Percentiles rank a stretch among this genome's conserved stretches.
phyloP scores from a whole-genome alignment of 2,329 filamentous ascomycete species.

The Hymenoscyphus salicellus region DNA sequence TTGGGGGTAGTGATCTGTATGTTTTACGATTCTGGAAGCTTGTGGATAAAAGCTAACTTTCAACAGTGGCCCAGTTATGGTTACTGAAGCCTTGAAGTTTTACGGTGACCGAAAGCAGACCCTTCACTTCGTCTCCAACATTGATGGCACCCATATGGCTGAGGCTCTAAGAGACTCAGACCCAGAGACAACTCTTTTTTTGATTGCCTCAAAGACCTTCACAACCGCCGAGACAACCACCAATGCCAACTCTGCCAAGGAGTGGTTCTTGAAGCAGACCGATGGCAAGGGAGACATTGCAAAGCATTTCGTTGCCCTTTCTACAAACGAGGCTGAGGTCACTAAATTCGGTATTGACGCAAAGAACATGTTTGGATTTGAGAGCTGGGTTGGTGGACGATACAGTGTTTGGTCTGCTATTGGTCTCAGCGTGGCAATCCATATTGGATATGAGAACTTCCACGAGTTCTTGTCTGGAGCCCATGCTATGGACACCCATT shows the following conservation, averaged over 20 bases:
- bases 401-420: slow-evolving; percentile 99
- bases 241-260: slow-evolving; percentile 95
- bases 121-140: slow-evolving; percentile 98
- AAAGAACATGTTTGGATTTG: slow-evolving; percentile 99
- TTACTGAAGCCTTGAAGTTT: slow-evolving; percentile 93
- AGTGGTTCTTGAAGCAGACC: slow-evolving; percentile 87
- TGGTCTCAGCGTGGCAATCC: slow-evolving; percentile 87
- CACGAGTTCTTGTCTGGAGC: slow-evolving; percentile 91
- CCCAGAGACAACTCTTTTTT: slow-evolving; percentile 97
- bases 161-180: slow-evolving; percentile 86
- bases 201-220: slow-evolving; percentile 98
- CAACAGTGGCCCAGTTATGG: slow-evolving; percentile 90
- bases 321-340: slow-evolving; percentile 91
- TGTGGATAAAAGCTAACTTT: slow-evolving; percentile 24
- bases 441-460: slow-evolving; percentile 98
- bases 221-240: slow-evolving; percentile 96
- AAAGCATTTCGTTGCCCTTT: slow-evolving; percentile 98
- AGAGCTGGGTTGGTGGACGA: slow-evolving; percentile 95
- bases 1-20: slow-evolving; percentile 96
- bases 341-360: slow-evolving; percentile 98
- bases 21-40: slow-evolving; percentile 38
- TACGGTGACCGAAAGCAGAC: slow-evolving; percentile 84
- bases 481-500: slow-evolving; percentile 98
- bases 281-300: slow-evolving; percentile 79
- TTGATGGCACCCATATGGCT: slow-evolving; percentile 95